phyloP scores from a whole-genome alignment of 495 filamentous ascomycete genomes.

The Xylaria palmicola region DNA sequence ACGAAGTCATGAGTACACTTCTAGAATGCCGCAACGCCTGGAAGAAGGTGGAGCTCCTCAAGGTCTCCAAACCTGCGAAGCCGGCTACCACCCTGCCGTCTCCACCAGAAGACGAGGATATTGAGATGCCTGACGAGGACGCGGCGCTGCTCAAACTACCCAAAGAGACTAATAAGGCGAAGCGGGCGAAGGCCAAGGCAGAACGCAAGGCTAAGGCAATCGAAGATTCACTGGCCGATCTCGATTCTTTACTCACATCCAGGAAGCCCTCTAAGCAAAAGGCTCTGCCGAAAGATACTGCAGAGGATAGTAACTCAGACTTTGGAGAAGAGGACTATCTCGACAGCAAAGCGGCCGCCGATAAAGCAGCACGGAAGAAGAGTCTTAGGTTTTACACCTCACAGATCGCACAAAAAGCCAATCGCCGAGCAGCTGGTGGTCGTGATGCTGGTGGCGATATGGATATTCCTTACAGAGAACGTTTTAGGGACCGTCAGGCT shows the following conservation, averaged over 20 bases:
- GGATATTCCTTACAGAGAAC: constrained; percentile 88
- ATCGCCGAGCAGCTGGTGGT: constrained; percentile 77
- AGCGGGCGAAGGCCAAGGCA: constrained; percentile 36
- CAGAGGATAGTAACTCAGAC: constrained; percentile 56
- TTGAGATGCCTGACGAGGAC: constrained; percentile 30
- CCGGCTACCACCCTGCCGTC: constrained; percentile 31
- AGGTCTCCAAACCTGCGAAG: constrained; percentile 22
- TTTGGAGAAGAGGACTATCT: constrained; percentile 61
- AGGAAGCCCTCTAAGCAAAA: constrained; percentile 43
- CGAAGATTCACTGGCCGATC: constrained; percentile 49
- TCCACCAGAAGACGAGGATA: constrained; percentile 36
- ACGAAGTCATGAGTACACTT: constrained; percentile 83
- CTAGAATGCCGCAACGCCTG: constrained; percentile 79
- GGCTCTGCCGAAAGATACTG: constrained; percentile 29
- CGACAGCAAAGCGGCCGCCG: constrained; percentile 57
- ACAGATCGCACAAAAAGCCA: constrained; percentile 88
- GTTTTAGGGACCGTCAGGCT: constrained; percentile 77
- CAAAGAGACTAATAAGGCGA: constrained; percentile 36
- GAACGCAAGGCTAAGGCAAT: constrained; percentile 34
- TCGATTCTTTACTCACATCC: constrained; percentile 42
- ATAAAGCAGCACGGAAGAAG: constrained; percentile 84
- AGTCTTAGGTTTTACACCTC: constrained; percentile 94
- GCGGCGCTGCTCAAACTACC: constrained; percentile 19
- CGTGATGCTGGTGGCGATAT: constrained; percentile 84
- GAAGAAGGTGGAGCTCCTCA: constrained; percentile 67